Evolutionary conservation across 805 yeast species (phyloP).

Genomic region (Pichia paraexigua): DNA sequence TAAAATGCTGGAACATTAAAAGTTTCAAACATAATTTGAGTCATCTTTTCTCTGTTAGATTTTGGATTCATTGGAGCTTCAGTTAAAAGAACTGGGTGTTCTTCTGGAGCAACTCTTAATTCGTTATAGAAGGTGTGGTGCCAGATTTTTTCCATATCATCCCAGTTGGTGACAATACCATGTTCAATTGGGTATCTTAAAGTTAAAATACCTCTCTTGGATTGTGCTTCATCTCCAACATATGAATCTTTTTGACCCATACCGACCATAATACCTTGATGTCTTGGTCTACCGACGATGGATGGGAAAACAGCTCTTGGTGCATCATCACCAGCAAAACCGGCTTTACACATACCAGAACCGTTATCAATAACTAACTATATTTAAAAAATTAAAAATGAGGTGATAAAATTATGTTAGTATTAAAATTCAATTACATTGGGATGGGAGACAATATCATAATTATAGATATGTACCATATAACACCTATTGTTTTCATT

Average conservation of each 20-base stretch:
- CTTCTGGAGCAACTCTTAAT: constrained; percentile 99
- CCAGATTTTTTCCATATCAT: constrained; percentile 99
- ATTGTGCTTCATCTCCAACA: constrained; percentile 99
- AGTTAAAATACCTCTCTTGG: constrained; percentile 99
- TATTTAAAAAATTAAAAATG: constrained; percentile 8
- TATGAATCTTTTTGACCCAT: constrained; percentile 99
- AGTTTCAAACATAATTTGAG: constrained; percentile 98
- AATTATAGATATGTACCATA: neutral
- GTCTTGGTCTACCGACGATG: constrained; percentile 99
- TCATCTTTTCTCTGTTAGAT: constrained; percentile 99
- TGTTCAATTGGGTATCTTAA: constrained; percentile 99
- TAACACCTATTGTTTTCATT: neutral
- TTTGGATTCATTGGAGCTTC: constrained; percentile 99
- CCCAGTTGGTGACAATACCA: constrained; percentile 99
- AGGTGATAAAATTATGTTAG: neutral
- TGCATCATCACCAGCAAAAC: constrained; percentile 99
- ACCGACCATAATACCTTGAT: constrained; percentile 99
- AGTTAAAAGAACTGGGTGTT: constrained; percentile 97
- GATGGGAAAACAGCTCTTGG: constrained; percentile 99
- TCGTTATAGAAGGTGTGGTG: constrained; percentile 99
- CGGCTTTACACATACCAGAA: constrained; percentile 99
- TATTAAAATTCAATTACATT: neutral
- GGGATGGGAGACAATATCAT: neutral
- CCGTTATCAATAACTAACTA: constrained; percentile 93
- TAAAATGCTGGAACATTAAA: constrained; percentile 99